Base-by-base conservation (phyloP, 306 rosid genomes). In the Quercus glauca region DNA sequence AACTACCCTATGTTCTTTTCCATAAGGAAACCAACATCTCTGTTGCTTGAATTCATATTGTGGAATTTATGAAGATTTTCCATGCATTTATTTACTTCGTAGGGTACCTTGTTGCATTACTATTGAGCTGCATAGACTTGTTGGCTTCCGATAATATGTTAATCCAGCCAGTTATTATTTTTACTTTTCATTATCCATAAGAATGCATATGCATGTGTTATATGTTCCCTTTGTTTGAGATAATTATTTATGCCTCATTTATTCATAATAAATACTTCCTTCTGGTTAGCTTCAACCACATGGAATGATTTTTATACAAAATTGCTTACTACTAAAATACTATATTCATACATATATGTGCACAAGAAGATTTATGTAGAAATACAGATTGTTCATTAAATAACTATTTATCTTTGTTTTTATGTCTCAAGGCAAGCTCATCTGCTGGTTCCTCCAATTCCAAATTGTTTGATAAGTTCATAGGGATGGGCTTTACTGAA, bases 401-500 rank as follows among this genome's bases (percentile, higher is more conserved):
- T 49, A 55, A 73, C 80, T 88, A 67, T 71, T 51, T 37, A 67
- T 67, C 35, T 82, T 19, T 69, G 70, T 58, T 87, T 71, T 79
- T 78, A 51, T 67, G 37, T 70, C 73, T 80, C 11, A 63, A 94
- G 98, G 91, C 89, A 74, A 80, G 89, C 83, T 83, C 94, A n/a
- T 83, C 86, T 78, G 83, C 91, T 58, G 90, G 92, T 83, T 79
- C 88, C 14, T 90, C 95, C 65, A 85, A 86, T 79, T 77, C 93
- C 78, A 92, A 90, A 93, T 76, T 86, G n/a, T n/a, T 86, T 59
- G 89, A 86, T 78, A 83, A 85, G 76, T 91, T 94, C 71, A 79
- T 90, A 29, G 83, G 83, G 55, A 94, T 94, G 98, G 98, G 98
- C 18, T 94, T 94, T 86, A 79, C 93, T 23, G 73, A 76, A 60